Evolutionary conservation across 257 asterid genomes (phyloP).

Genomic region (Salvia splendens): DNA sequence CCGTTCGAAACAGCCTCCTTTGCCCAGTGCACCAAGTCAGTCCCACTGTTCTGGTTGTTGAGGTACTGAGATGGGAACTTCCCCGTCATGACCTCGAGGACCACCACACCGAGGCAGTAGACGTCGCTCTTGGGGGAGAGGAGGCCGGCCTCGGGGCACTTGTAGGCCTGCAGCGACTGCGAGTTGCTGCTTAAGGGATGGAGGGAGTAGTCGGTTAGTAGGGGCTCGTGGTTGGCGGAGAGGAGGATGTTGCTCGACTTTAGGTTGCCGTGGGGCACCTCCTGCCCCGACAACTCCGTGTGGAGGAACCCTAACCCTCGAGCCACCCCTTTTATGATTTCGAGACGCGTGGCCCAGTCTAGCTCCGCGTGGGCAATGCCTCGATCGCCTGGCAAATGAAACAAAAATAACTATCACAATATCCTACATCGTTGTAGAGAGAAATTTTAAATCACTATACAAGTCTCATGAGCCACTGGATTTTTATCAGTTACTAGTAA

Average conservation of each 20-base stretch:
- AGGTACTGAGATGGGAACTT: constrained; percentile 83
- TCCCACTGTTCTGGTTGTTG: constrained; percentile 78
- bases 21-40: constrained; percentile 74
- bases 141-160: constrained; percentile 63
- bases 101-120: constrained; percentile 69
- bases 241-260: constrained; percentile 90
- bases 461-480: no score
- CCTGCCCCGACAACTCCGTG: constrained; percentile 54
- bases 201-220: constrained; percentile 76
- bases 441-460: no score
- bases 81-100: constrained; percentile 74
- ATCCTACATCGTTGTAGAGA: no score
- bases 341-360: constrained; percentile 66
- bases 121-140: constrained; percentile 82
- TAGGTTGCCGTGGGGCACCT: constrained; percentile 88
- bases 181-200: constrained; percentile 61
- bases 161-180: constrained; percentile 53
- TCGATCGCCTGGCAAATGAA: constrained; percentile 58
- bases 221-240: constrained; percentile 54
- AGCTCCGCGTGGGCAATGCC: constrained; percentile 64
- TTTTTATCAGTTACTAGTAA: no score
- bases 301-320: constrained; percentile 86
- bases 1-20: constrained; percentile 48
- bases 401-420: no score
- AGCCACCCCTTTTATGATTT: constrained; percentile 74